Evolutionary conservation across 2,329 filamentous ascomycete species (phyloP).

Genomic region (Epichloe scottii): DNA sequence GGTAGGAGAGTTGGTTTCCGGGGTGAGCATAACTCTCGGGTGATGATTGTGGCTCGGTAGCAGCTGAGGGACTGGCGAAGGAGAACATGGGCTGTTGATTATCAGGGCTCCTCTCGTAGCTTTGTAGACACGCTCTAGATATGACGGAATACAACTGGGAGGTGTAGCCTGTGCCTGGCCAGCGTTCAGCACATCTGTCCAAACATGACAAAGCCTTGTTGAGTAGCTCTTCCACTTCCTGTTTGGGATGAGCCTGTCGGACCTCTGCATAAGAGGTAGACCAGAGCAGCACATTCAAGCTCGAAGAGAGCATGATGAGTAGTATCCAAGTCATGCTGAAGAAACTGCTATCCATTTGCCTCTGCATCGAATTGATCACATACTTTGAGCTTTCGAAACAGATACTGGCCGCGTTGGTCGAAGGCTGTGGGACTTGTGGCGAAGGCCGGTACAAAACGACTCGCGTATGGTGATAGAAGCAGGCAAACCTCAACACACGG

Average conservation of each 20-base stretch:
- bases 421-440: slow-evolving; percentile 81
- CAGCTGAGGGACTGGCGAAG: slow-evolving; percentile 22
- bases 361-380: slow-evolving; percentile 69
- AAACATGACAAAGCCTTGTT: slow-evolving; percentile 67
- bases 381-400: slow-evolving; percentile 75
- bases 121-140: slow-evolving; percentile 73
- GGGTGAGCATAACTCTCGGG: slow-evolving; percentile 17
- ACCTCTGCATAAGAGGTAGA: slow-evolving; percentile 78
- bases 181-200: slow-evolving; percentile 67
- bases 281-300: slow-evolving; percentile 86
- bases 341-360: slow-evolving; percentile 62
- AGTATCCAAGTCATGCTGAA: slow-evolving; percentile 93
- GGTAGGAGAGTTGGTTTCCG: slow-evolving; percentile 25
- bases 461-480: slow-evolving; percentile 74
- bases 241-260: slow-evolving; percentile 55
- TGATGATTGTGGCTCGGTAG: slow-evolving; percentile 19
- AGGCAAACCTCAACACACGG: slow-evolving; percentile 38
- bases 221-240: slow-evolving; percentile 66
- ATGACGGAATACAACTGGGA: slow-evolving; percentile 79
- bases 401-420: slow-evolving; percentile 59
- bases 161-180: slow-evolving; percentile 81
- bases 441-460: slow-evolving; percentile 82
- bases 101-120: slow-evolving; percentile 50
- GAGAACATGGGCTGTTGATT: slow-evolving; percentile 15
- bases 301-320: slow-evolving; percentile 78